Evolutionary conservation across 345 rosid genomes (phyloP).

Genomic region (Syzygium aromaticum): DNA sequence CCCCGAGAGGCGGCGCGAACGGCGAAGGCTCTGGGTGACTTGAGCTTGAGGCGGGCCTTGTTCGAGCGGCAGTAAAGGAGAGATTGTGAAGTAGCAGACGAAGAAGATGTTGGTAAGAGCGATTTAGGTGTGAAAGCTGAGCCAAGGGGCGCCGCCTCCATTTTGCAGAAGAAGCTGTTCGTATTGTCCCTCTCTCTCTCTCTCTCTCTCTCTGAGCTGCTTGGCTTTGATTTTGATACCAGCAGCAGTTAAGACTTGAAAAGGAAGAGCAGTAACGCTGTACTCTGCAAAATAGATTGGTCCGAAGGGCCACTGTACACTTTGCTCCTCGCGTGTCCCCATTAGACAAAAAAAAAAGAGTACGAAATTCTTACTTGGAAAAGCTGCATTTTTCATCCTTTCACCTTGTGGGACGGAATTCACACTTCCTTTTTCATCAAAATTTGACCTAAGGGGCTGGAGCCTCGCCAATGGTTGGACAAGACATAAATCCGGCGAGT

Average conservation of each 20-base stretch:
- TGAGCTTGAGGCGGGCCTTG: slow-evolving; percentile 24
- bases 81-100: slow-evolving; percentile 15
- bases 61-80: slow-evolving; percentile 8
- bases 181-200: not conserved
- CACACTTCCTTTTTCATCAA: not conserved
- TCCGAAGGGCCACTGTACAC: not conserved
- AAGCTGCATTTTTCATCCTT: not conserved
- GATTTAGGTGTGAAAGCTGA: not conserved
- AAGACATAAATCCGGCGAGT: too few species aligned
- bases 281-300: not conserved
- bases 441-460: too few species aligned
- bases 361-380: accelerated
- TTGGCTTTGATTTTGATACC: not conserved
- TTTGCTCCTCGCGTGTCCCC: not conserved
- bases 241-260: not conserved
- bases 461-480: too few species aligned
- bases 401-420: not conserved
- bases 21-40: slow-evolving; percentile 27
- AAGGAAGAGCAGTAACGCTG: not conserved
- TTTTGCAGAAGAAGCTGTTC: not conserved
- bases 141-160: slow-evolving; percentile 21
- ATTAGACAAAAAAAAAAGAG: not conserved
- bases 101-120: not conserved
- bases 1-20: slow-evolving; percentile 44
- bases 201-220: not conserved